Evolutionary conservation across 2,329 filamentous ascomycete genomes (phyloP).

Genomic region (Aspergillus uvarum): DNA sequence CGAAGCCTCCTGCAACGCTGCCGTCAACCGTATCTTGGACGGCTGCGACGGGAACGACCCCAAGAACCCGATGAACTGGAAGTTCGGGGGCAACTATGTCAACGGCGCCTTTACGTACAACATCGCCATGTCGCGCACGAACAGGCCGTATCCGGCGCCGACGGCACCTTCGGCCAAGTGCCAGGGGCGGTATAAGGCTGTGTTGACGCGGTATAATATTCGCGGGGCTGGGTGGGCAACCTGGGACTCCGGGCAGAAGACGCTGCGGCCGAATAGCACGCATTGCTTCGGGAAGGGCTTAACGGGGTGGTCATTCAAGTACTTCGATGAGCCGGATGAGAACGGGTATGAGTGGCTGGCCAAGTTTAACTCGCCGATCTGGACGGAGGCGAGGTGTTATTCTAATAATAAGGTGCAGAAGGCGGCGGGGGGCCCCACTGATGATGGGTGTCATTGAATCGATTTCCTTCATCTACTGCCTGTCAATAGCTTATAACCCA

Average conservation of each 20-base stretch:
- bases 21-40: conserved; percentile 11
- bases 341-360: conserved; percentile 12
- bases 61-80: conserved; percentile 22
- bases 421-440: not conserved
- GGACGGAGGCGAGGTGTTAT: conserved; percentile 1
- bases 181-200: too few species aligned
- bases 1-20: not conserved
- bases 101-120: conserved; percentile 8
- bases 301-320: conserved; percentile 1
- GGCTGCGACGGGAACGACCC: conserved; percentile 18
- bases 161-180: too few species aligned
- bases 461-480: too few species aligned
- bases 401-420: conserved; percentile 6
- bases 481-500: too few species aligned
- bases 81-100: conserved; percentile 16
- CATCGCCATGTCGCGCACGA: too few species aligned
- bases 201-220: too few species aligned
- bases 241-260: conserved; percentile 2
- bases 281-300: not conserved
- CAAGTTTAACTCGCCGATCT: conserved; percentile 6
- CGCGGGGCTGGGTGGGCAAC: conserved; percentile 1
- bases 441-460: too few species aligned
- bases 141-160: too few species aligned
- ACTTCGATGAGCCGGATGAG: conserved; percentile 2
- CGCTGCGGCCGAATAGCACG: not conserved